phyloP scores from a whole-genome alignment of 2,329 filamentous ascomycete genomes.

The Cladophialophora carrionii region DNA sequence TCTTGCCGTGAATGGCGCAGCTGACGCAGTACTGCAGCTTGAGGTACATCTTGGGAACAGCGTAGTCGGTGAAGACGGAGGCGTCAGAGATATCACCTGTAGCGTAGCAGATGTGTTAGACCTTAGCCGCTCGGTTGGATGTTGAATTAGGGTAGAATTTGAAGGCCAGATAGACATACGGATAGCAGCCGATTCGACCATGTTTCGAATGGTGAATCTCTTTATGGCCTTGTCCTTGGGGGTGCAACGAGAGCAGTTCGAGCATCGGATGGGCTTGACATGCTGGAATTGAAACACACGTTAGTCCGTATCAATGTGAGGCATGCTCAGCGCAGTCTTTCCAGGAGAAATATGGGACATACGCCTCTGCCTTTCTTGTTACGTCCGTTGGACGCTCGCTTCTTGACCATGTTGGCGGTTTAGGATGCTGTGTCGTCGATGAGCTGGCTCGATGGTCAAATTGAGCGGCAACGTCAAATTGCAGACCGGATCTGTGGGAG shows the following conservation, averaged over 20 bases:
- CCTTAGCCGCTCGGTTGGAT: background rate
- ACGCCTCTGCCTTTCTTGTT: constrained; percentile 98
- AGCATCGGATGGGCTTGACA: constrained; percentile 98
- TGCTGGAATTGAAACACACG: constrained; percentile 52
- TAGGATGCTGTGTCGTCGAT: constrained; percentile 8
- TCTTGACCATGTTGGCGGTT: constrained; percentile 69
- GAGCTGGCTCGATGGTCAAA: constrained; percentile 5
- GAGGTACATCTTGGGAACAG: constrained; percentile 99
- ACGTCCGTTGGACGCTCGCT: constrained; percentile 81
- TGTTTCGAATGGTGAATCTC: constrained; percentile 99
- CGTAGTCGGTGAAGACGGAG: constrained; percentile 99
- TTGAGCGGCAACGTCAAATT: background rate
- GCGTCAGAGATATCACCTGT: constrained; percentile 99
- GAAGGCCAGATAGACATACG: constrained; percentile 66
- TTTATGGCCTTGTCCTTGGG: constrained; percentile 99
- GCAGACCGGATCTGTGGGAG: constrained; percentile 6
- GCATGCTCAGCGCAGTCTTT: background rate
- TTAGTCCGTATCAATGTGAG: background rate
- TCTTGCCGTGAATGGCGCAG: constrained; percentile 99
- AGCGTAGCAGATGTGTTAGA: background rate
- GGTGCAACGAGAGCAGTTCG: constrained; percentile 85
- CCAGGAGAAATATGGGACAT: background rate
- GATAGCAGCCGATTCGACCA: constrained; percentile 99
- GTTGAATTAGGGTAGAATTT: background rate
- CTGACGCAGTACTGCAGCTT: constrained; percentile 99